Base-by-base conservation (phyloP, 2,329 filamentous ascomycete species). In the Cordyceps cateniannulata region DNA sequence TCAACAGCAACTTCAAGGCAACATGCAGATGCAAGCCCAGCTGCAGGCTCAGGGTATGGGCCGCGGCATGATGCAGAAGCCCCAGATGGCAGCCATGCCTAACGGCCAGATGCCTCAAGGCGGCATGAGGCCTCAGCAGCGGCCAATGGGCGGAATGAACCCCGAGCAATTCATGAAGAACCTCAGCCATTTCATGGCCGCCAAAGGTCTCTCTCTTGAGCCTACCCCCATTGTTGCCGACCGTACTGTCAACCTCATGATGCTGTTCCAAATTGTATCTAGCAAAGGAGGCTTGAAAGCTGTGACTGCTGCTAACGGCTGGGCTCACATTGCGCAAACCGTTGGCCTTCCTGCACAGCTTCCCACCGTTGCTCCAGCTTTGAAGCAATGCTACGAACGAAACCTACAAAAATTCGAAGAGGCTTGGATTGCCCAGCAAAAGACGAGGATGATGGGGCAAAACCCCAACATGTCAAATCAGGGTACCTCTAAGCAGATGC, bases 331-430 rank as follows among this genome's bases (percentile, higher is more conserved):
- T 59, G 87, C 90, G 1, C 83, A 85, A 61, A 76, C 81, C 32
- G 72, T 92, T 53, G 81, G 83, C 5, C 84, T 91, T 52, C 82
- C 82, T 0, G 79, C 81, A 57, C 87, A 90, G 64, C 76, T 84
- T 59, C 88, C 87, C 1, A 82, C 79, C 10, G 91, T 90, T 0
- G 80, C 85, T 2, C 81, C 84, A 62, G 86, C 95, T 66, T 72
- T 97, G 66, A 85, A 86, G 66, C 80, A 82, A 29, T 81, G 90
- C 7, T 96, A 95, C 72, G 87, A 92, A 67, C 81, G 84, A 40
- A 92, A 93, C 65, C 76, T 97, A 6, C 76, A 83, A 27, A 83
- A 86, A 35, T 97, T 96, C 65, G 93, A 97, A 70, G 84, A 87
- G 62, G 83, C 82, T 2, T 89, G 83, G 77, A 69, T 81, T 40